Base-by-base conservation (phyloP, 441 rosid species). In the Corymbia citriodora region DNA sequence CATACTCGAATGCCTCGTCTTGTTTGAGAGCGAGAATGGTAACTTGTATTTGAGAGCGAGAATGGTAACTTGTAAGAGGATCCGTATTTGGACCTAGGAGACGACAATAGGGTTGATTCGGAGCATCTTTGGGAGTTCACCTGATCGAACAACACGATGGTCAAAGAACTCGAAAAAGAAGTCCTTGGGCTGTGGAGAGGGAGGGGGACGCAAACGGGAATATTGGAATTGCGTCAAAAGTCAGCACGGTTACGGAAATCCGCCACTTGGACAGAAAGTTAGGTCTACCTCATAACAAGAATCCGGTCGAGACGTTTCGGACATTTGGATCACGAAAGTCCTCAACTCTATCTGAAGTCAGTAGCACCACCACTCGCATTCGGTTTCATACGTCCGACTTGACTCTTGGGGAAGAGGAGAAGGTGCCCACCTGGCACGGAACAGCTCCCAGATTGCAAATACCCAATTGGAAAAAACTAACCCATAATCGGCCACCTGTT, bases 41-140 rank as follows among this genome's bases (percentile, higher is more conserved):
- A 6, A 5, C 0, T 25, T 12, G 85, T 7, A 2, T 33, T 33
- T 33, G 33, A 33, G 33, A 33, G 33, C 33, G 33, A 33, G 93
- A 91, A 89, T 65, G 87, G 9, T 72, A 6, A 5, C 0, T 25
- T 12, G 85, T 7, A 2, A 40, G 6, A 2, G 18, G 45, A 10
- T 31, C 17, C 1, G 45, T 14, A 45, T 23, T 93, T 91, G 92
- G 94, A 92, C 92, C 91, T 89, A n/a, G 16, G 45, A 68, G 40
- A 31, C 19, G 19, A 17, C 53, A 87, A 92, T 90, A 88, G 91
- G 91, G 92, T 85, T 91, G 87, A 82, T 29, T 92, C 11, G 81
- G 91, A 88, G 29, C 55, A 88, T 87, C 50, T 91, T 36, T 27
- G 74, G 8, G 16, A 27, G 31, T 61, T 12, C 45, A 29, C 31